Percentiles rank a stretch among this genome's conserved stretches.
phyloP scores from a whole-genome alignment of 257 asterid genomes.

The Verbena officinalis region DNA sequence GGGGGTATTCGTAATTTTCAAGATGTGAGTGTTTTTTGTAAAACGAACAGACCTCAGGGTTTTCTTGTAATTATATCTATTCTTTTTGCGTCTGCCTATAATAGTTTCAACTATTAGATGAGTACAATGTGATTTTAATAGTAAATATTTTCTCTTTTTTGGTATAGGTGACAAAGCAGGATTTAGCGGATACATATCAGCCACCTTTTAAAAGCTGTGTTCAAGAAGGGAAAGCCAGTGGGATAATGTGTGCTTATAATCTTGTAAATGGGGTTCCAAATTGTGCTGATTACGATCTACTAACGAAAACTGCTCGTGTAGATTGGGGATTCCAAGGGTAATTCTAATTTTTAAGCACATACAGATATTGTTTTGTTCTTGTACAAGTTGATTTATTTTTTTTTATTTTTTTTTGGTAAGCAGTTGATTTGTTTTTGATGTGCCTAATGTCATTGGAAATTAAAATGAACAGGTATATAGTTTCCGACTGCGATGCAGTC shows the following conservation, averaged over 20 bases:
- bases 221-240: constrained; percentile 43
- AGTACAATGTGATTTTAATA: no score
- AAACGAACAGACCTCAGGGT: no score
- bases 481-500: constrained; percentile 70
- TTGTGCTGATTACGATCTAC: constrained; percentile 47
- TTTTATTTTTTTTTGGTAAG: no score
- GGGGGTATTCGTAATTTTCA: no score
- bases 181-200: constrained; percentile 51
- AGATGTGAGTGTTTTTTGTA: no score
- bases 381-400: not conserved
- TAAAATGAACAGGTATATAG: constrained; percentile 50
- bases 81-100: no score
- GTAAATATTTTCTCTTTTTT: no score
- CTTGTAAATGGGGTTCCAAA: constrained; percentile 54
- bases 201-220: constrained; percentile 54
- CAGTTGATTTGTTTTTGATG: not conserved
- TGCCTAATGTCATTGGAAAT: not conserved
- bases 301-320: constrained; percentile 56
- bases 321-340: constrained; percentile 77
- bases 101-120: no score
- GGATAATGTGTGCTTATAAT: constrained; percentile 57
- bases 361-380: not conserved
- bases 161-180: constrained; percentile 50
- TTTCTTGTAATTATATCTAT: no score
- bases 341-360: not conserved